Evolutionary conservation across 2,329 filamentous ascomycete genomes (phyloP).

Genomic region (Fusarium graminum): DNA sequence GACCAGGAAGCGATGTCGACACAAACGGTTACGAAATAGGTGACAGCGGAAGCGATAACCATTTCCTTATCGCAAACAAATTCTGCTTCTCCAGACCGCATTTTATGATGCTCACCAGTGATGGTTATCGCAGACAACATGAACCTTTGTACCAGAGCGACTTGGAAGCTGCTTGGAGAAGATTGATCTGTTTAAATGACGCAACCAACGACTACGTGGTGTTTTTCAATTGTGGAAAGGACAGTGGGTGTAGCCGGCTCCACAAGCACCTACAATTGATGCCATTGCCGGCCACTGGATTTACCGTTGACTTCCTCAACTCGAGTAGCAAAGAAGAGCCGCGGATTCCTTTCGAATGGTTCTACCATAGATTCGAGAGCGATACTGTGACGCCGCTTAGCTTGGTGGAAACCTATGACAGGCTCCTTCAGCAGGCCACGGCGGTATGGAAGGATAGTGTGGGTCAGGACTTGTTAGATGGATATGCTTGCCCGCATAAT

Average conservation of each 20-base stretch:
- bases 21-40: slow-evolving; percentile 12
- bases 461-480: background rate
- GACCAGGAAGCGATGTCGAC: slow-evolving; percentile 1
- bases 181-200: background rate
- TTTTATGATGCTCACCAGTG: slow-evolving; percentile 11
- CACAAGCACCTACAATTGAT: slow-evolving; percentile 11
- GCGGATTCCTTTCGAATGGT: slow-evolving; percentile 1
- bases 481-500: slow-evolving; percentile 3
- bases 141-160: background rate
- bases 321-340: background rate
- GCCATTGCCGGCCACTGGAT: background rate
- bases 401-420: background rate
- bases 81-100: slow-evolving; percentile 17
- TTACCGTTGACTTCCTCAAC: slow-evolving; percentile 1
- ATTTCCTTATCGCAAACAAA: slow-evolving; percentile 11
- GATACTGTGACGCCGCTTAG: no score
- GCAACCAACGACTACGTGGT: background rate
- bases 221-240: slow-evolving; percentile 6
- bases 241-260: slow-evolving; percentile 5
- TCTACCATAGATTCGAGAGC: background rate
- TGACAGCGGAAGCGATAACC: background rate
- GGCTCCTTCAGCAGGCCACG: background rate
- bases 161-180: background rate
- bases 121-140: slow-evolving; percentile 4
- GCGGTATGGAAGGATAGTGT: background rate